Evolutionary conservation across 2,329 filamentous ascomycete genomes (phyloP).

Genomic region (Ophiocordyceps robertsii): DNA sequence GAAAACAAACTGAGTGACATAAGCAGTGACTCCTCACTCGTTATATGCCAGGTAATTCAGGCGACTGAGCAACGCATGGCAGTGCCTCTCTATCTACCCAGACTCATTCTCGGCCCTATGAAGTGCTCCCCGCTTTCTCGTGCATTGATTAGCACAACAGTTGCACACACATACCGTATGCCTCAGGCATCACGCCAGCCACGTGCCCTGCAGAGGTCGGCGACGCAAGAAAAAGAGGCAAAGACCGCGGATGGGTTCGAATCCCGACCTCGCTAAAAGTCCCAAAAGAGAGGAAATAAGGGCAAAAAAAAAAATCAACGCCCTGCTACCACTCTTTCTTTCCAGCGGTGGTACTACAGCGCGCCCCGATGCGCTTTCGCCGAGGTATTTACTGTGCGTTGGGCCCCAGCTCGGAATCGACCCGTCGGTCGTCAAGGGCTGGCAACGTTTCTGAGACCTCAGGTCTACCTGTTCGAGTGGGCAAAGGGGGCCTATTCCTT

Average conservation of each 20-base stretch:
- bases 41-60: too few relatives aligned
- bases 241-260: not conserved
- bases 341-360: constrained; percentile 11
- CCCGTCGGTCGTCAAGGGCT: constrained; percentile 1
- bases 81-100: too few relatives aligned
- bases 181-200: too few relatives aligned
- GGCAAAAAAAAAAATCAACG: constrained; percentile 3
- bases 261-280: not conserved
- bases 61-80: too few relatives aligned
- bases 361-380: constrained; percentile 13
- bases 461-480: not conserved
- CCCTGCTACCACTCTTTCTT: constrained; percentile 8
- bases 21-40: too few relatives aligned
- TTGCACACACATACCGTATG: too few relatives aligned
- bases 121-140: too few relatives aligned
- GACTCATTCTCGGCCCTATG: too few relatives aligned
- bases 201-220: too few relatives aligned
- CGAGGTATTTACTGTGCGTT: constrained; percentile 15
- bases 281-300: not conserved
- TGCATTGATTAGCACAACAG: too few relatives aligned
- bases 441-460: constrained; percentile 5
- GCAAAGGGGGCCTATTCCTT: not conserved
- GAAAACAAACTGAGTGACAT: not conserved
- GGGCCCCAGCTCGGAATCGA: constrained; percentile 8
- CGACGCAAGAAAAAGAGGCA: too few relatives aligned